A percentile compares a stretch with the other conserved stretches of the same genome.
phyloP scores from a whole-genome alignment of 2,329 filamentous ascomycete species.

The Bertia moriformis region DNA sequence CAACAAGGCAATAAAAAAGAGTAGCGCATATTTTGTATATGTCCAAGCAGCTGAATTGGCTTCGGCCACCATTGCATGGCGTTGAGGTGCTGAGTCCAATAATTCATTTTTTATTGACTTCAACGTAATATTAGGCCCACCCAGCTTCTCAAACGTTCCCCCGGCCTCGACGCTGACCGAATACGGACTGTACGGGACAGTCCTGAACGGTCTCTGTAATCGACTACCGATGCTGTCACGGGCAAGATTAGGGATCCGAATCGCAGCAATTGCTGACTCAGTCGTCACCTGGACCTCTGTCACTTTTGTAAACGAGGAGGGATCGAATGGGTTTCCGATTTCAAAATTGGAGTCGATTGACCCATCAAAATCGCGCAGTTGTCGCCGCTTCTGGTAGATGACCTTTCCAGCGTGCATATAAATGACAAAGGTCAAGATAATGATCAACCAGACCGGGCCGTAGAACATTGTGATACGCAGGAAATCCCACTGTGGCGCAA shows the following conservation, averaged over 20 bases:
- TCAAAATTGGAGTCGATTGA: conserved; percentile 18
- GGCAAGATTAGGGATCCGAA: background rate
- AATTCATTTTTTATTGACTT: conserved; percentile 7
- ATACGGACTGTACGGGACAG: conserved; percentile 17
- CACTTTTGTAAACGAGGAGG: conserved; percentile 34
- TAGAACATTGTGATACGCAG: conserved; percentile 67
- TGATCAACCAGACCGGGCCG: conserved; percentile 52
- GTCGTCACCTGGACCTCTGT: conserved; percentile 51
- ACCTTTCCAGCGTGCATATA: conserved; percentile 52
- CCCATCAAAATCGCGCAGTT: conserved; percentile 38
- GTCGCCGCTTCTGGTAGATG: conserved; percentile 52
- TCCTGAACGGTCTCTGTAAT: too few relatives aligned
- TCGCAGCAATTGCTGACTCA: conserved; percentile 18
- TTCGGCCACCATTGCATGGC: conserved; percentile 23
- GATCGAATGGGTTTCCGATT: conserved; percentile 26
- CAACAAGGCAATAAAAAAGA: conserved; percentile 59
- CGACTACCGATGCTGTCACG: too few relatives aligned
- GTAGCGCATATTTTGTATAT: conserved; percentile 55
- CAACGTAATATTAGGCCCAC: conserved; percentile 5
- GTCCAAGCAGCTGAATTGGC: conserved; percentile 51
- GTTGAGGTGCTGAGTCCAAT: conserved; percentile 16
- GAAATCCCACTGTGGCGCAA: conserved; percentile 50
- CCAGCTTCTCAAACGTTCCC: conserved; percentile 3
- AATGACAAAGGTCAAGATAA: conserved; percentile 46
- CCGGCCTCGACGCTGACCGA: conserved; percentile 28